phyloP scores from a whole-genome alignment of 257 asterid genomes.

The Paraleonurus japonicus region DNA sequence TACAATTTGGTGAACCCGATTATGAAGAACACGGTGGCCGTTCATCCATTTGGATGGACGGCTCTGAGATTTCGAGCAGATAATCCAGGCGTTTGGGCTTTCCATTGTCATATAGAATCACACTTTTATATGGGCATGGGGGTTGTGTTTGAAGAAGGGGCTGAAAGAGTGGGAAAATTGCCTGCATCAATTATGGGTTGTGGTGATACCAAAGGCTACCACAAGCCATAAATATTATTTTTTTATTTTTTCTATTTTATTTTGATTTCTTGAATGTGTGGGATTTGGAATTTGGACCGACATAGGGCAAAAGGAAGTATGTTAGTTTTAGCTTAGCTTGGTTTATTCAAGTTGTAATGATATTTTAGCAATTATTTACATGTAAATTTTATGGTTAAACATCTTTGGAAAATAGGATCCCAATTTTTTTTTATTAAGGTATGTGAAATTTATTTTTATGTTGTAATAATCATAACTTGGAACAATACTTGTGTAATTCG shows the following conservation, averaged over 20 bases:
- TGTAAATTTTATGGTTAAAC: neutral
- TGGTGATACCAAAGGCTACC: conserved; percentile 51
- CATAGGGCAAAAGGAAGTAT: no score
- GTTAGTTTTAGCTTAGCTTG: neutral
- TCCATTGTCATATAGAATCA: conserved; percentile 94
- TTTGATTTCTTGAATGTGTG: neutral
- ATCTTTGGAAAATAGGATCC: neutral
- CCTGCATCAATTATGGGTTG: conserved; percentile 90
- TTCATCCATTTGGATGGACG: conserved; percentile 94
- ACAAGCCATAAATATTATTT: conserved; percentile 32
- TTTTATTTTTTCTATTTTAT: neutral
- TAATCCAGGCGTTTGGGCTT: conserved; percentile 95
- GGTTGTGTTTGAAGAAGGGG: conserved; percentile 79
- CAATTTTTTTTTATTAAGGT: no score
- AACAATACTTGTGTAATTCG: no score
- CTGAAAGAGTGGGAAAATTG: conserved; percentile 61
- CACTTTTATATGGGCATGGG: conserved; percentile 98
- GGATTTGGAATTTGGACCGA: neutral
- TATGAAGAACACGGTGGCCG: conserved; percentile 81
- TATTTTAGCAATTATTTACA: neutral
- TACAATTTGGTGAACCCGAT: conserved; percentile 77
- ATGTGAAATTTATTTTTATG: no score
- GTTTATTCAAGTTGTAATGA: neutral
- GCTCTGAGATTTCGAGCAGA: conserved; percentile 81
- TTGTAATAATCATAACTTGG: no score